Base-by-base conservation (phyloP, 2,329 filamentous ascomycete genomes). In the Penicillium sp. region DNA sequence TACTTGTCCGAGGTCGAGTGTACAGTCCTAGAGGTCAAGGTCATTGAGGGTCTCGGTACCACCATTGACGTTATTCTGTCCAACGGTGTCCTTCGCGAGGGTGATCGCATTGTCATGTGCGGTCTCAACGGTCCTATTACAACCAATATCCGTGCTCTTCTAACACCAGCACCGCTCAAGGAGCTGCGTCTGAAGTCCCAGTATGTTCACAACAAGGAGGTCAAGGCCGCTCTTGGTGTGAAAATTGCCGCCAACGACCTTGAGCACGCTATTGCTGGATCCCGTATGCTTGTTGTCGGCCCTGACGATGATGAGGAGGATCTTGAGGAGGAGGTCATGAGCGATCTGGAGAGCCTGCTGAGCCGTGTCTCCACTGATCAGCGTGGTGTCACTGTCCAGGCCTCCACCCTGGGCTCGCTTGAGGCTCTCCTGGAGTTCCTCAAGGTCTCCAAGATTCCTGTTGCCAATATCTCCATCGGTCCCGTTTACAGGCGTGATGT, bases 151-250 rank as follows among this genome's bases (percentile, higher is more conserved):
- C 86, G 94, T 77, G 95, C 94, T 15, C 82, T 99, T 27, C 81
- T 99, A 50, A 99, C 94, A 4, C 94, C 94, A 2, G 92, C 91
- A 12, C 90, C 91, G 57, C 86, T 99, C 72, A 94, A 91, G 71
- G 94, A 99, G 74, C 77, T 99, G 61, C 91, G 95, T 73, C 85
- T 99, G 67, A 97, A 97, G 78, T 96, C 92, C 3, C 84, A 87
- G 60, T 99, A 99, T 68, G 93, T 99, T 31, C 95, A 99, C 80
- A 97, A 99, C 80, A 97, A 99, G 80, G 91, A 96, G 75, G 92
- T 97, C 78, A 99, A 97, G 82, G 94, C 95, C 21, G 91, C 94
- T 9, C 84, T 99, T 69, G 94, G 94, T 88, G 91, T 99, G 75
- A 99, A 99, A 84, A 97, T 99, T 71, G 91, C 91, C 60, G 94